These are phyloP conservation scores for Calamus simplicifolius DNA, from an alignment of 176 grass and related monocot species.

Conservation along the genomic window DNA sequence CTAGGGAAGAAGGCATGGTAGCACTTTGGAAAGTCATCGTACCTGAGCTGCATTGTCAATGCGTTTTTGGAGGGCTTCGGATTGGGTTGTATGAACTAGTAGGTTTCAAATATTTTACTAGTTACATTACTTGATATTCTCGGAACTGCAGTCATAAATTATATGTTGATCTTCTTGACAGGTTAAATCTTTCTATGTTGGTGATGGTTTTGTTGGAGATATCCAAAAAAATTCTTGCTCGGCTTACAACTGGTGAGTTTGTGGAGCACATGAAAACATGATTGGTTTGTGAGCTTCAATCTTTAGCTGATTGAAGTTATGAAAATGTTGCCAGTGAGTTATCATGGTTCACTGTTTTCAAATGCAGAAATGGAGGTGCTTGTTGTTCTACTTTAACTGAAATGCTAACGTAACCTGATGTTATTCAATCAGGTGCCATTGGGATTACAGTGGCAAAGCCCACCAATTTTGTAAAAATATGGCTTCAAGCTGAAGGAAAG, in stretches of 20 bases:
- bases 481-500: constrained; percentile 84
- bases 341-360: too few relatives aligned
- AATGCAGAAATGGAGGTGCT: too few relatives aligned
- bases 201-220: constrained; percentile 81
- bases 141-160: too few relatives aligned
- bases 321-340: too few relatives aligned
- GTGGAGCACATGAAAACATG: not conserved
- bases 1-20: constrained; percentile 58
- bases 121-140: too few relatives aligned
- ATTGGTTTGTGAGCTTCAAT: too few relatives aligned
- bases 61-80: constrained; percentile 82
- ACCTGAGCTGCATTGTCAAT: constrained; percentile 78
- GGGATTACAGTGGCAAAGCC: constrained; percentile 84
- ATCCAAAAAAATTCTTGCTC: constrained; percentile 70
- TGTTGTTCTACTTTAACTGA: not conserved
- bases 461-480: constrained; percentile 89
- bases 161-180: constrained; percentile 7
- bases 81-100: constrained; percentile 83
- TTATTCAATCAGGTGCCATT: constrained; percentile 55
- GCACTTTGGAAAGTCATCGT: constrained; percentile 92
- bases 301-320: too few relatives aligned
- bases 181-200: constrained; percentile 71
- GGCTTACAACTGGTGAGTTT: constrained; percentile 66
- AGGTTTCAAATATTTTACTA: not conserved
- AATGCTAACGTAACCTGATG: constrained; percentile 5